A percentile compares a stretch with the other conserved stretches of the same genome.
Conservation (phyloP, 805 yeast species). For the Myxozyma mucilagina region DNA sequence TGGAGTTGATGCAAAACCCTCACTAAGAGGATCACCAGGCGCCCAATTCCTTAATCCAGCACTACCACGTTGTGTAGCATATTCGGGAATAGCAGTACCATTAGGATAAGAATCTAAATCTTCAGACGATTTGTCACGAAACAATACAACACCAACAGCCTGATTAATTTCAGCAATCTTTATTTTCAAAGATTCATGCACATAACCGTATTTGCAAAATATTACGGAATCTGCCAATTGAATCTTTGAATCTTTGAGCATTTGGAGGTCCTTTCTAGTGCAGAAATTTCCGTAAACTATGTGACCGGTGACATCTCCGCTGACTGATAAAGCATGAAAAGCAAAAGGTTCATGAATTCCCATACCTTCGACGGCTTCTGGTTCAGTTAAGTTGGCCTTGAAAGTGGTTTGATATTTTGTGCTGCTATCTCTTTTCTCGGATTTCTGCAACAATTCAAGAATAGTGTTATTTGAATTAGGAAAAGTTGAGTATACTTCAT, state of each 20-base stretch:
- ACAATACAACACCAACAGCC: constrained; percentile 64
- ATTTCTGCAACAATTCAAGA: constrained; percentile 18
- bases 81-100: constrained; percentile 77
- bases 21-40: constrained; percentile 81
- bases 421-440: constrained; percentile 36
- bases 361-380: constrained; percentile 19
- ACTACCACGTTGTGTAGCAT: constrained; percentile 74
- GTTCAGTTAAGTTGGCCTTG: constrained; percentile 18
- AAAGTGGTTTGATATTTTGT: constrained; percentile 60
- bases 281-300: constrained; percentile 72
- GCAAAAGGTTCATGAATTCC: constrained; percentile 41
- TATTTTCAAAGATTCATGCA: constrained; percentile 73
- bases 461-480: constrained; percentile 47
- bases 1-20: constrained; percentile 57
- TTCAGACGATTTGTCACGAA: constrained; percentile 66
- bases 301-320: constrained; percentile 69
- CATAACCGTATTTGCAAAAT: constrained; percentile 62
- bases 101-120: constrained; percentile 60
- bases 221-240: constrained; percentile 60
- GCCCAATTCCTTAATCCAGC: constrained; percentile 59
- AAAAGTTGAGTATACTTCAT: constrained; percentile 63
- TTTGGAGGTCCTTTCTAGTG: constrained; percentile 56
- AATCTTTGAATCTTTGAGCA: constrained; percentile 49
- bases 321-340: constrained; percentile 72
- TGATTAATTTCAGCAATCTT: constrained; percentile 72